Conservation (phyloP, 768 basidiomycete species). For the Collybia mongolica region DNA sequence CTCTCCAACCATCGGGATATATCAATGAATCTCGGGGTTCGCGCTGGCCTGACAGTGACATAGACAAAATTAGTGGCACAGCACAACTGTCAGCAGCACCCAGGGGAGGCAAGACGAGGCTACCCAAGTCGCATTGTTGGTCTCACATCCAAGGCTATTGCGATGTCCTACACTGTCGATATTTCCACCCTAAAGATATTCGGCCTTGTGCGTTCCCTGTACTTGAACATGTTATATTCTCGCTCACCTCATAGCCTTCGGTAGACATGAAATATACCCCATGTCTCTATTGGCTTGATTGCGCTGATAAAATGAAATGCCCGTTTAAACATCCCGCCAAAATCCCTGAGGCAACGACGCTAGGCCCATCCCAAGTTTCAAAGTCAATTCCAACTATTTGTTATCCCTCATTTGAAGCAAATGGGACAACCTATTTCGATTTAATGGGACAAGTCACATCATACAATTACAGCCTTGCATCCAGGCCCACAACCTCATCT, state of each 20-base stretch:
- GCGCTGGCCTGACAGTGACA: constrained; percentile 1
- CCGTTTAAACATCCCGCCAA: constrained; percentile 24
- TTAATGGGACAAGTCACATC: neutral
- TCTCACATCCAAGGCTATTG: constrained; percentile 29
- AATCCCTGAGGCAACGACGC: too few species aligned
- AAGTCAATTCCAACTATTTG: too few species aligned
- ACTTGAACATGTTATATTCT: neutral
- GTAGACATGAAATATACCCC: constrained; percentile 34
- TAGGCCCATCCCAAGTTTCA: too few species aligned
- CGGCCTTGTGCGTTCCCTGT: constrained; percentile 26
- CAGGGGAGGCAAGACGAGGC: too few species aligned
- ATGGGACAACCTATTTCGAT: constrained; percentile 1
- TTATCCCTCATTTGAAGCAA: too few species aligned
- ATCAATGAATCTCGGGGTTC: neutral
- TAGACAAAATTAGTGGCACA: neutral
- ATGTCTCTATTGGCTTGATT: constrained; percentile 31
- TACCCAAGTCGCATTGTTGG: constrained; percentile 1
- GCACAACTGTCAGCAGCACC: too few species aligned
- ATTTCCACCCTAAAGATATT: constrained; percentile 27
- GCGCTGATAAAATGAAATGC: constrained; percentile 16
- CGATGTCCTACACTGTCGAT: constrained; percentile 22
- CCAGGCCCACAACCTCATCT: too few species aligned
- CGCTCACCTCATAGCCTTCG: neutral
- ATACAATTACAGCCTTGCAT: neutral
- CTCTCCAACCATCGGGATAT: too few species aligned